A percentile compares a stretch with the other conserved stretches of the same genome.
phyloP scores from a whole-genome alignment of 345 rosid species.

The Eutrema heterophyllum region DNA sequence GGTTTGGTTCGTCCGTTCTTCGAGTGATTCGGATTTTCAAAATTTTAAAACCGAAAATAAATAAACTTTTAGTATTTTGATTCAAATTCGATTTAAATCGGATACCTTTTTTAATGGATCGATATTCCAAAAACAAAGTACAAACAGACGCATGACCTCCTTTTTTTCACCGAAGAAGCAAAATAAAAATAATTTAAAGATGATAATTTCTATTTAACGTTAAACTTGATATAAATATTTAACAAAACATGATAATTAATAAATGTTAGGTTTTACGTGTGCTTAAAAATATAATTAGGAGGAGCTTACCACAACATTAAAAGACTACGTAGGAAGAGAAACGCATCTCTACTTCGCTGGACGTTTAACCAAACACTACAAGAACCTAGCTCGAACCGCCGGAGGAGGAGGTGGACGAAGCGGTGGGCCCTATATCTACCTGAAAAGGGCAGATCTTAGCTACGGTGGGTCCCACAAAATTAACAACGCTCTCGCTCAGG shows the following conservation, averaged over 20 bases:
- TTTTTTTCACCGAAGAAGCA: background rate
- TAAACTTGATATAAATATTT: background rate
- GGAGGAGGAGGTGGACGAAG: conserved; percentile 35
- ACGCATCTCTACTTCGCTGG: conserved; percentile 72
- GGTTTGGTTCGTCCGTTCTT: too few species aligned
- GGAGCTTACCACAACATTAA: conserved; percentile 52
- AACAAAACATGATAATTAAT: background rate
- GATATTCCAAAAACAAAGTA: background rate
- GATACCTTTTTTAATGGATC: too few species aligned
- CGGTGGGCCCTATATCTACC: conserved; percentile 59
- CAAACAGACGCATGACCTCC: background rate
- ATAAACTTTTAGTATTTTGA: too few species aligned
- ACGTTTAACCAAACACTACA: conserved; percentile 64
- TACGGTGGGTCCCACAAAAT: conserved; percentile 79
- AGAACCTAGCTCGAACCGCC: conserved; percentile 22
- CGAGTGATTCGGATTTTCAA: too few species aligned
- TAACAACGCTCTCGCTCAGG: conserved; percentile 82
- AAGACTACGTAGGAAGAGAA: conserved; percentile 81
- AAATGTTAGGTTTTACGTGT: background rate
- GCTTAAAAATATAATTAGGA: conserved; percentile 31
- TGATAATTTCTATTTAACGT: background rate
- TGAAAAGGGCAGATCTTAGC: conserved; percentile 83
- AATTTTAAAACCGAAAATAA: too few species aligned
- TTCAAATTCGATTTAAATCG: too few species aligned
- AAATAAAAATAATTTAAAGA: background rate